Conservation (phyloP, 2,329 filamentous ascomycete genomes). For the Nigrospora osmanthi region DNA sequence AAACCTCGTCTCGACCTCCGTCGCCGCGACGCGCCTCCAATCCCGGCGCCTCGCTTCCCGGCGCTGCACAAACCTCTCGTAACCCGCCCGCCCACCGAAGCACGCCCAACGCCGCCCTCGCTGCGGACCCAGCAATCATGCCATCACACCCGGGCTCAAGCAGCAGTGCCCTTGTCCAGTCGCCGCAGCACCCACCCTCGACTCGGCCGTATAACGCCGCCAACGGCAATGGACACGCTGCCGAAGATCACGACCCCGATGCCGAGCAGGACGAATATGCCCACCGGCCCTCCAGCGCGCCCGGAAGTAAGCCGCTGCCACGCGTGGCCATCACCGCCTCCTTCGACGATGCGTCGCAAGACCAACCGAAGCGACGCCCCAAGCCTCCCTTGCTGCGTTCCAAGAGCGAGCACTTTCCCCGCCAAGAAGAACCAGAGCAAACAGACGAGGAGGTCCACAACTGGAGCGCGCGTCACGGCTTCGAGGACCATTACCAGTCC, state of each 20-base stretch:
- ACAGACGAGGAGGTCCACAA: conserved; percentile 39
- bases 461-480: conserved; percentile 70
- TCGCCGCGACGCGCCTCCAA: no score
- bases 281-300: conserved; percentile 37
- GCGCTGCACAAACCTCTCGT: no score
- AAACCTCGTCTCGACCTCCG: no score
- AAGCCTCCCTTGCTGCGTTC: conserved; percentile 48
- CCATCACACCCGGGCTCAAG: no score
- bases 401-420: conserved; percentile 46
- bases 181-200: no score
- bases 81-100: no score
- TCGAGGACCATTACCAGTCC: conserved; percentile 86
- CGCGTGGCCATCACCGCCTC: conserved; percentile 17
- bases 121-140: no score
- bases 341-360: conserved; percentile 22
- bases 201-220: no score
- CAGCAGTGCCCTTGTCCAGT: no score
- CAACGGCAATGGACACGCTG: conserved; percentile 2
- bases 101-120: no score
- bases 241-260: conserved; percentile 14
- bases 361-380: conserved; percentile 26
- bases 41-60: no score
- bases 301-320: conserved; percentile 30
- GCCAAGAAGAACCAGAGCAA: conserved; percentile 29
- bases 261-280: conserved; percentile 24